Evolutionary conservation across 108 stramenopile species (phyloP).

Genomic region (Hondaea fermentalgiana): DNA sequence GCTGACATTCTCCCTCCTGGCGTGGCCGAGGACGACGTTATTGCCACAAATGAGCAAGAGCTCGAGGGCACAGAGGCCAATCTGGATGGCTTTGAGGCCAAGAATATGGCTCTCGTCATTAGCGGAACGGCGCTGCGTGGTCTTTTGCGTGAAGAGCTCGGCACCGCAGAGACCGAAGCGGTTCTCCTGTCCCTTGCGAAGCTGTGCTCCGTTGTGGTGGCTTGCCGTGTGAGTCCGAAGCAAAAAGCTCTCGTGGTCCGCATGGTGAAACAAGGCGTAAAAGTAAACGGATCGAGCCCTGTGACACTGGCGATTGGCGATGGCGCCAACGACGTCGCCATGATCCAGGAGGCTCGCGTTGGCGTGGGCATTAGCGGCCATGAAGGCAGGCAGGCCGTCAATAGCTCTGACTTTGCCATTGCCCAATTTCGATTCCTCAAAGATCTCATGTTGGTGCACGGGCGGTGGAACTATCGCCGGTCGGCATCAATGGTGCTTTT

Average conservation of each 20-base stretch:
- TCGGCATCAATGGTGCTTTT: constrained; percentile 44
- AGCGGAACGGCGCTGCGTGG: constrained; percentile 75
- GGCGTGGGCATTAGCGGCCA: constrained; percentile 50
- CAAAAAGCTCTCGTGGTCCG: constrained; percentile 80
- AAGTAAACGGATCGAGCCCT: constrained; percentile 27
- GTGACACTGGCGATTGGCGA: constrained; percentile 51
- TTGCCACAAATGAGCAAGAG: not conserved
- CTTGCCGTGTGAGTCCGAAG: constrained; percentile 80
- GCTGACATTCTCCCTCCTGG: not conserved
- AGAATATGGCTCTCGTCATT: constrained; percentile 65
- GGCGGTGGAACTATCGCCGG: constrained; percentile 49
- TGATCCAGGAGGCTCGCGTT: constrained; percentile 52
- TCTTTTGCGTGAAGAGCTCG: constrained; percentile 40
- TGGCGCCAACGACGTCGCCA: constrained; percentile 54
- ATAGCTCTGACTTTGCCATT: constrained; percentile 45
- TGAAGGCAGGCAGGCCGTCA: constrained; percentile 50
- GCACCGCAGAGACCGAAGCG: constrained; percentile 62
- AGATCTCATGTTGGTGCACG: constrained; percentile 42
- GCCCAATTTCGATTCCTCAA: constrained; percentile 47
- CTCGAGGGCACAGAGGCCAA: not conserved
- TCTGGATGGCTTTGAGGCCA: constrained; percentile 1
- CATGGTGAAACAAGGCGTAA: constrained; percentile 68
- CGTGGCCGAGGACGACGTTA: not conserved
- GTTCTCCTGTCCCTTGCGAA: constrained; percentile 75
- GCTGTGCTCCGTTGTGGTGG: constrained; percentile 75